Evolutionary conservation across 129 eudicot species (phyloP).

Genomic region (Calendula officinalis): DNA sequence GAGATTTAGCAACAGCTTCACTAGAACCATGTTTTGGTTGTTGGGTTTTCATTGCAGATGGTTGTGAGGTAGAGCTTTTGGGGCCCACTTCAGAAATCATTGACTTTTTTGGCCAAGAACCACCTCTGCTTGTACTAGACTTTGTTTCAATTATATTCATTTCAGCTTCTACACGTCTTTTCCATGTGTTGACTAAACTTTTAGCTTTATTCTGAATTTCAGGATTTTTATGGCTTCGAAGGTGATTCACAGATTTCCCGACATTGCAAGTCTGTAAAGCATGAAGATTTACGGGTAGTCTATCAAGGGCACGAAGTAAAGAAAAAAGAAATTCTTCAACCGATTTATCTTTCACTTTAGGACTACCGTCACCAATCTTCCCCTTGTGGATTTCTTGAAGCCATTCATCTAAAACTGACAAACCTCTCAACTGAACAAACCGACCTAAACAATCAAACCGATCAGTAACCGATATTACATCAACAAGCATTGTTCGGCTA

Average conservation of each 20-base stretch:
- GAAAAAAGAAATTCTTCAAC: slow-evolving; percentile 82
- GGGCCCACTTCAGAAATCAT: slow-evolving; percentile 35
- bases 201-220: slow-evolving; percentile 91
- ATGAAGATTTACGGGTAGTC: slow-evolving; percentile 85
- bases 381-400: slow-evolving; percentile 89
- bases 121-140: slow-evolving; percentile 48
- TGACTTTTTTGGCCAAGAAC: slow-evolving; percentile 49
- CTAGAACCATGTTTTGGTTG: slow-evolving; percentile 37
- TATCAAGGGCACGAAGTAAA: slow-evolving; percentile 90
- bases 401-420: slow-evolving; percentile 72
- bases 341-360: slow-evolving; percentile 66
- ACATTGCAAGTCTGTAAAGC: slow-evolving; percentile 86
- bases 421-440: slow-evolving; percentile 62
- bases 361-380: slow-evolving; percentile 61
- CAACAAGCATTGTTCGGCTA: slow-evolving; percentile 58
- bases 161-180: slow-evolving; percentile 97
- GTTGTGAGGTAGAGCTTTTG: slow-evolving; percentile 48
- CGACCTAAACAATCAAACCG: slow-evolving; percentile 51
- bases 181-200: slow-evolving; percentile 91
- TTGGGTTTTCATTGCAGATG: slow-evolving; percentile 49
- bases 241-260: slow-evolving; percentile 86
- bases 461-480: slow-evolving; percentile 74
- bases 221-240: slow-evolving; percentile 66
- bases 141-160: slow-evolving; percentile 67
- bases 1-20: slow-evolving; percentile 49